These are phyloP conservation scores for Kalaharituber pfeilii DNA, from an alignment of 2,329 filamentous ascomycete genomes.

Conservation along the genomic window DNA sequence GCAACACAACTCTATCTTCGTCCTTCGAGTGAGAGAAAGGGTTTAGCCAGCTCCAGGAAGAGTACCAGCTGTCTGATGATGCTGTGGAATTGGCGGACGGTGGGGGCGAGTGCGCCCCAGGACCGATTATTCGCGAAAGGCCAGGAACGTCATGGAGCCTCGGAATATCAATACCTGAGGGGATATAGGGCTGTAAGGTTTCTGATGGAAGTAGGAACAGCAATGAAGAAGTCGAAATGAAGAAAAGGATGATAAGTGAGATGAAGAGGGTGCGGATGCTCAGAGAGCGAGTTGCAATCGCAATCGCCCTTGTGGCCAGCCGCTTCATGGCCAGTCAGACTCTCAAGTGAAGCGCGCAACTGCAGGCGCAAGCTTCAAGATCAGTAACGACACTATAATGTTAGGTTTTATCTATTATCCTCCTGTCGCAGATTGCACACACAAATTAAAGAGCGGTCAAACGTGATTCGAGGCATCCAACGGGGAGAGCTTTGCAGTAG, in stretches of 20 bases:
- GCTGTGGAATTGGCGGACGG: slow-evolving; percentile 45
- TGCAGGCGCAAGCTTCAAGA: no score
- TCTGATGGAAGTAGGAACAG: background rate
- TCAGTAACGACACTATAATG: no score
- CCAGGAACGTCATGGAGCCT: background rate
- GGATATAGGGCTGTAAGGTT: background rate
- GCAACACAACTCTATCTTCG: slow-evolving; percentile 66
- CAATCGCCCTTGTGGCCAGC: no score
- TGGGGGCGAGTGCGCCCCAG: slow-evolving; percentile 6
- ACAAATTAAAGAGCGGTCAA: no score
- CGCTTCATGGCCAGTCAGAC: no score
- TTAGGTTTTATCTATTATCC: no score
- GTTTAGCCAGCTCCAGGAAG: slow-evolving; percentile 75
- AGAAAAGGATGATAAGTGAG: slow-evolving; percentile 5
- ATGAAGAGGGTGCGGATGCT: background rate
- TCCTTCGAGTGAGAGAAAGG: slow-evolving; percentile 80
- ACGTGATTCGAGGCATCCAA: no score
- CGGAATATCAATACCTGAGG: background rate
- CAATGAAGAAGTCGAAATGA: background rate
- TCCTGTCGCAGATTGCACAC: no score
- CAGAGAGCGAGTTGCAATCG: slow-evolving; percentile 6
- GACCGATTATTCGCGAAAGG: background rate
- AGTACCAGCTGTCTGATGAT: slow-evolving; percentile 33
- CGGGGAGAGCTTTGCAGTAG: no score
- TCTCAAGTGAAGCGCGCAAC: no score